A percentile compares a stretch with the other conserved stretches of the same genome.
Conservation (phyloP, 164 flowering plant genomes). For the Kingdonia uniflora region DNA sequence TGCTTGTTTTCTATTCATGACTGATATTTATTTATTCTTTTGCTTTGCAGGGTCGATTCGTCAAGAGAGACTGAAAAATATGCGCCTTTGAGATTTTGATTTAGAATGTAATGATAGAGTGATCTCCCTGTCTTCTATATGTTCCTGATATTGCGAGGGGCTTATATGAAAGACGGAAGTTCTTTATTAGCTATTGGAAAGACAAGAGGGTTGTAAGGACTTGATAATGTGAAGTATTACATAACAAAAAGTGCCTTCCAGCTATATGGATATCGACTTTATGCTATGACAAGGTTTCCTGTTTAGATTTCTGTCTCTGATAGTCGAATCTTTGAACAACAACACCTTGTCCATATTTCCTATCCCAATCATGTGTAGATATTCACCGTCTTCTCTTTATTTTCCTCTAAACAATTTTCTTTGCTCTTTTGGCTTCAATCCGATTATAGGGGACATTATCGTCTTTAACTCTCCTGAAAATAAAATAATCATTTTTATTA, state of each 20-base stretch:
- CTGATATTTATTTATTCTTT: too few relatives aligned
- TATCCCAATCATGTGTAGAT: slow-evolving; percentile 80
- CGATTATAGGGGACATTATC: slow-evolving; percentile 44
- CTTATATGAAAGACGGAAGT: too few relatives aligned
- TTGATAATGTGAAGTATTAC: too few relatives aligned
- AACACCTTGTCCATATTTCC: slow-evolving; percentile 66
- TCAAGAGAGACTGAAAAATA: slow-evolving; percentile 40
- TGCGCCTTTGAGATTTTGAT: not conserved
- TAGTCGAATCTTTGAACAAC: slow-evolving; percentile 58
- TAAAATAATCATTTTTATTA: too few relatives aligned
- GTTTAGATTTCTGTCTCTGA: slow-evolving; percentile 49
- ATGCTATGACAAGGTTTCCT: slow-evolving; percentile 4
- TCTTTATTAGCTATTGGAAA: too few relatives aligned
- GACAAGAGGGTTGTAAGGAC: too few relatives aligned
- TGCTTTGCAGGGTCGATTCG: slow-evolving; percentile 73
- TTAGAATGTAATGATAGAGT: not conserved
- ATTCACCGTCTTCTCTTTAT: slow-evolving; percentile 64
- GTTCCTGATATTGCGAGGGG: too few relatives aligned
- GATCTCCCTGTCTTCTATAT: too few relatives aligned
- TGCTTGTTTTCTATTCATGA: too few relatives aligned
- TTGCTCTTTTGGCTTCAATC: slow-evolving; percentile 57
- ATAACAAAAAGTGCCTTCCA: not conserved
- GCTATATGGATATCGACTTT: not conserved
- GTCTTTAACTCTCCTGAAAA: slow-evolving; percentile 65
- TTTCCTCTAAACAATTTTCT: slow-evolving; percentile 69